Base-by-base conservation (phyloP, 2,329 filamentous ascomycete species). In the Cordyceps militaris region DNA sequence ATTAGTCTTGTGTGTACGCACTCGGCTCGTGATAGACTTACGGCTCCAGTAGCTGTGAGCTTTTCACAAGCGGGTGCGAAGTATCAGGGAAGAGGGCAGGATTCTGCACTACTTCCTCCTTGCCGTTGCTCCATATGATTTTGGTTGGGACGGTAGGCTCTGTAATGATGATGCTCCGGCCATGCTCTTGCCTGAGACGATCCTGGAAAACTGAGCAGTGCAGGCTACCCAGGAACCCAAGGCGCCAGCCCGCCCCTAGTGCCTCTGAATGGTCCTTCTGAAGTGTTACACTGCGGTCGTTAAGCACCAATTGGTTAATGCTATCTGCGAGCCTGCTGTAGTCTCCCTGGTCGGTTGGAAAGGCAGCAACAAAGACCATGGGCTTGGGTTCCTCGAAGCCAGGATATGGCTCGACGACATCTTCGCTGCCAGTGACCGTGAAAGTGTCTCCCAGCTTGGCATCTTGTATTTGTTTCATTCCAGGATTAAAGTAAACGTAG, bases 141-240 rank as follows among this genome's bases (percentile, higher is more conserved):
- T 92, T 95, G 66, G 93, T 95, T 3, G 94, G 92, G 13, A 99
- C 94, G 0, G 90, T 93, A 0, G 94, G 94, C 38, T 96, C 93
- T 0, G 94, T 99, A 69, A 99, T 94, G 72, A 99, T 97, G 68
- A 99, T 91, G 66, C 86, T 94, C 3, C 89, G 88, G 5, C 93
- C 94, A 66, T 99, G 92, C 71, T 99, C 94, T 72, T 97, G 91
- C 44, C 91, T 85, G 55, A 99, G 75, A 1, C 94, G 88, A 71
- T 99, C 94, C 73, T 99, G 92, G 66, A 99, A 99, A 4, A 99
- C 94, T n/a, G 92, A 97, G 74, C 94, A 97, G 71, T 99, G 94
- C 49, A 99, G 77, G 13, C 92, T 97, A n/a, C 94, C 94, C 3
- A 99, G 75, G 68, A 99, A 99, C 0, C 94, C 94, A 11, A 99